Evolutionary conservation across 2,329 filamentous ascomycete species (phyloP).

Genomic region (Fusarium falciforme): DNA sequence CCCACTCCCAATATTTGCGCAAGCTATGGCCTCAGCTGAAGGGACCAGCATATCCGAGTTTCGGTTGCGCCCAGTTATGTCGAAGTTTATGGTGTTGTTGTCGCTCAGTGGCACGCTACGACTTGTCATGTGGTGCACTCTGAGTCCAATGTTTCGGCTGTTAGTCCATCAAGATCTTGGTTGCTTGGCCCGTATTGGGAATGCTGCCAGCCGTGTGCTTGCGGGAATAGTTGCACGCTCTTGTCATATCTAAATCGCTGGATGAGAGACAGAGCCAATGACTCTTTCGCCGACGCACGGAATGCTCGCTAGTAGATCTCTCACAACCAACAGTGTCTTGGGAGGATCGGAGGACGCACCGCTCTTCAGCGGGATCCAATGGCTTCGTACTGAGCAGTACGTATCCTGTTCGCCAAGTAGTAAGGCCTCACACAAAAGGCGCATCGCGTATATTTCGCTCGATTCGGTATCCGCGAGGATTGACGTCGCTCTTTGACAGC

Average conservation of each 20-base stretch:
- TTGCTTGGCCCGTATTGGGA: constrained; percentile 10
- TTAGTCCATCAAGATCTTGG: constrained; percentile 10
- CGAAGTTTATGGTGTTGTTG: neutral
- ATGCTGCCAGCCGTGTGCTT: neutral
- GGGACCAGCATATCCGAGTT: neutral
- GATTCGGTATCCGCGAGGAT: neutral
- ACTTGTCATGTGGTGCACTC: neutral
- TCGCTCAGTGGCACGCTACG: neutral
- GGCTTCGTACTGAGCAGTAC: neutral
- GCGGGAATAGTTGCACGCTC: neutral
- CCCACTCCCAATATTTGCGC: neutral
- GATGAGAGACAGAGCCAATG: constrained; percentile 4
- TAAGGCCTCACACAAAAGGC: neutral
- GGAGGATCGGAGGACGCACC: neutral
- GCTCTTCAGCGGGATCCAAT: neutral
- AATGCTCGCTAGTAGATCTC: constrained; percentile 16
- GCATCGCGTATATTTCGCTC: neutral
- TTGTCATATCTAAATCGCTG: neutral
- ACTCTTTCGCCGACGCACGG: neutral
- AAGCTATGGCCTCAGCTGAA: constrained; percentile 1
- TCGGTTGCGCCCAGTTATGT: neutral
- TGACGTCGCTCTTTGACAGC: neutral
- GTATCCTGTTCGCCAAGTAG: neutral
- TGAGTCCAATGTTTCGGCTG: constrained; percentile 10
- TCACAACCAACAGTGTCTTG: constrained; percentile 17